Conservation (phyloP, 2,329 filamentous ascomycete species). For the Emydomyces testavorans region DNA sequence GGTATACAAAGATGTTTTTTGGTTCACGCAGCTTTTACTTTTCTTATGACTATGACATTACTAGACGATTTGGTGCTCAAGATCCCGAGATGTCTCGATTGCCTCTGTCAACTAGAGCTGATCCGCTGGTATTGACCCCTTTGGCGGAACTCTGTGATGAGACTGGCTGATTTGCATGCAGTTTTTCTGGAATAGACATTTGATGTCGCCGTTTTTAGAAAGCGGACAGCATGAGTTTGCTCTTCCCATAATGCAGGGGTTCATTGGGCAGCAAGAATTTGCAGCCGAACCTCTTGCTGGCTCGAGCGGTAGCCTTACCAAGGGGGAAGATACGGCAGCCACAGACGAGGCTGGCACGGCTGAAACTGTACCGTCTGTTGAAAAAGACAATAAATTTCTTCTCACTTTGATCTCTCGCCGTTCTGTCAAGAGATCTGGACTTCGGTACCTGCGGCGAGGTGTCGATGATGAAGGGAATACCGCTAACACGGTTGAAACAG, state of each 20-base stretch:
- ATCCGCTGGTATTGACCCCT: conserved; percentile 46
- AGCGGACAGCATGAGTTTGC: conserved; percentile 59
- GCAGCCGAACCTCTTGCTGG: conserved; percentile 45
- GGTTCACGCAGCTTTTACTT: conserved; percentile 84
- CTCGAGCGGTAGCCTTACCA: conserved; percentile 13
- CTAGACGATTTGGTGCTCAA: conserved; percentile 46
- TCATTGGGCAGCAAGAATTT: conserved; percentile 78
- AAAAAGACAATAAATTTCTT: conserved; percentile 46
- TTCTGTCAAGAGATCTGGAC: conserved; percentile 71
- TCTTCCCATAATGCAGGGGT: conserved; percentile 83
- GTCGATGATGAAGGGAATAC: conserved; percentile 80
- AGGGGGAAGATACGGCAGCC: conserved; percentile 15
- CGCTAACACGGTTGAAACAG: conserved; percentile 87
- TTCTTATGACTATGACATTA: conserved; percentile 89
- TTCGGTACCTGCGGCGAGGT: conserved; percentile 81
- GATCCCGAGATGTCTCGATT: conserved; percentile 35
- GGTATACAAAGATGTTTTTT: conserved; percentile 75
- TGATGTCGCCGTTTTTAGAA: conserved; percentile 62
- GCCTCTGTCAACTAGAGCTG: conserved; percentile 60
- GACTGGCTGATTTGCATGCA: conserved; percentile 20
- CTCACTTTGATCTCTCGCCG: conserved; percentile 88
- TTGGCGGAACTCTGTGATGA: not conserved
- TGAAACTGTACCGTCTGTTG: conserved; percentile 21
- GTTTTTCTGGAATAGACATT: conserved; percentile 84
- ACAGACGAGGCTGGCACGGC: conserved; percentile 20